phyloP scores from a whole-genome alignment of 306 rosid genomes.

The Cyamopsis tetragonoloba region DNA sequence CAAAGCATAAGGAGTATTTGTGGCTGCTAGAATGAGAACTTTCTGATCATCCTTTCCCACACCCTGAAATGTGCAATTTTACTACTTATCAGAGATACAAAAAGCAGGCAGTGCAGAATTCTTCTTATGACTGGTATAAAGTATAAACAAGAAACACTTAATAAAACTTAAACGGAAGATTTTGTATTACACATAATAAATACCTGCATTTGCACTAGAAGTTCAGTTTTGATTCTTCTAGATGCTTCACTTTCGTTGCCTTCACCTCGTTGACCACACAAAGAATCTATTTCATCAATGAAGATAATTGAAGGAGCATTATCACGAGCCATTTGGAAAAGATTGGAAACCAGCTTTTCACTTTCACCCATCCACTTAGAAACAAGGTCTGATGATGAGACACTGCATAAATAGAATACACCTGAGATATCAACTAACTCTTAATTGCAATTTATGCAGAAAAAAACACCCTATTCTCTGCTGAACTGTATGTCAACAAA shows the following conservation, averaged over 20 bases:
- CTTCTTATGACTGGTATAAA: no score
- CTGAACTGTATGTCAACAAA: neutral
- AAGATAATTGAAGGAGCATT: slow-evolving; percentile 79
- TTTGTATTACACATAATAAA: neutral
- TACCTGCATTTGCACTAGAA: slow-evolving; percentile 94
- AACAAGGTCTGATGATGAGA: slow-evolving; percentile 80
- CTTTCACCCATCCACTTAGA: slow-evolving; percentile 95
- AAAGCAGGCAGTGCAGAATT: neutral
- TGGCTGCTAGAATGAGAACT: slow-evolving; percentile 87
- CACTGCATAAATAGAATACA: slow-evolving; percentile 27
- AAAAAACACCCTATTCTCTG: neutral
- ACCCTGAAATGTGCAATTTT: slow-evolving; percentile 43
- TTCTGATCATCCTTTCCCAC: slow-evolving; percentile 65
- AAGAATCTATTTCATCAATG: slow-evolving; percentile 76
- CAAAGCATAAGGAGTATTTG: slow-evolving; percentile 79
- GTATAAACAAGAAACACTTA: neutral
- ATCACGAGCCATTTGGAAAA: slow-evolving; percentile 84
- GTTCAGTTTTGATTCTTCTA: slow-evolving; percentile 80
- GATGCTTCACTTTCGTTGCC: slow-evolving; percentile 91
- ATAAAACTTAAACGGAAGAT: neutral
- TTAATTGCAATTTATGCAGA: neutral
- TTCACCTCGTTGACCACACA: slow-evolving; percentile 80
- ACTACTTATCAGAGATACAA: slow-evolving; percentile 1
- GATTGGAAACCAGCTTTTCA: slow-evolving; percentile 77
- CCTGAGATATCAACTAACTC: neutral